Percentiles rank a stretch among this genome's conserved stretches.
These are phyloP conservation scores for Trametopsis cervina DNA, from an alignment of 768 basidiomycete species.

Conservation along the genomic window DNA sequence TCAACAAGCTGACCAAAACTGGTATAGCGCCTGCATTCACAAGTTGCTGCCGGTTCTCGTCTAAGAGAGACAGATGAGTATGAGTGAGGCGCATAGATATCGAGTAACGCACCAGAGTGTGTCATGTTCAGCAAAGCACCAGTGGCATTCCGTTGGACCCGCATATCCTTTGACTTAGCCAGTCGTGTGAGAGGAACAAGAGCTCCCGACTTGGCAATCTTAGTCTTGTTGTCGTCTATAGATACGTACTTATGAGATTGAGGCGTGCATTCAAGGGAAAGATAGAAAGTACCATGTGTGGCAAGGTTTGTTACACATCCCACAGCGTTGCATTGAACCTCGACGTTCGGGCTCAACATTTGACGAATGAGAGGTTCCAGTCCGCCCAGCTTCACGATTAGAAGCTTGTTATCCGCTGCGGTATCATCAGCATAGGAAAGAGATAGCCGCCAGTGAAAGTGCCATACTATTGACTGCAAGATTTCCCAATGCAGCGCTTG, in stretches of 20 bases:
- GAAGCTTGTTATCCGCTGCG: constrained; percentile 94
- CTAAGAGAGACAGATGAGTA: constrained; percentile 31
- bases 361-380: constrained; percentile 97
- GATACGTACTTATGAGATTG: constrained; percentile 8
- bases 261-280: neutral
- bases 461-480: constrained; percentile 93
- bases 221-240: constrained; percentile 98
- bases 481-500: constrained; percentile 95
- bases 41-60: constrained; percentile 97
- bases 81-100: neutral
- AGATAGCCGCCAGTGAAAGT: constrained; percentile 10
- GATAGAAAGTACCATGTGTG: constrained; percentile 72
- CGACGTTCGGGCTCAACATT: constrained; percentile 98
- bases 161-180: constrained; percentile 97
- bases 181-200: constrained; percentile 93
- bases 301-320: constrained; percentile 99
- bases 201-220: constrained; percentile 99
- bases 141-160: constrained; percentile 97
- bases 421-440: too few relatives aligned
- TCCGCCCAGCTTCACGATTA: constrained; percentile 96
- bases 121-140: constrained; percentile 99
- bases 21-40: constrained; percentile 98
- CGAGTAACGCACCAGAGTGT: constrained; percentile 70
- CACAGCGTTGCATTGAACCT: constrained; percentile 99
- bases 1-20: constrained; percentile 88